Percentiles rank a stretch among this genome's conserved stretches.
Conservation (phyloP, 2,329 filamentous ascomycete species). For the Xylaria sp. region DNA sequence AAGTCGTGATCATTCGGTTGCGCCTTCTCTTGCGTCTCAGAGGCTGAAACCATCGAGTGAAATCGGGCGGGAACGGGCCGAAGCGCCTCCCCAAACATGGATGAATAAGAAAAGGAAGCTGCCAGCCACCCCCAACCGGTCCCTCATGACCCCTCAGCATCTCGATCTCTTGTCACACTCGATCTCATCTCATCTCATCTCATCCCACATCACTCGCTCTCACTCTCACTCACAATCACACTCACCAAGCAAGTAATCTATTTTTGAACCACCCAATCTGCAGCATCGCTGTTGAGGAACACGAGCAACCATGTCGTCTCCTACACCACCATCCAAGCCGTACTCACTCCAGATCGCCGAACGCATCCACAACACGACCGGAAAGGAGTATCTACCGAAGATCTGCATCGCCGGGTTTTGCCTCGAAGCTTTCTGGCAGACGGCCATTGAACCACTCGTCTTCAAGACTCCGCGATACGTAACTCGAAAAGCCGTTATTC, state of each 20-base stretch:
- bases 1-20: too few relatives aligned
- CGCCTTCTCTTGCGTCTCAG: too few relatives aligned
- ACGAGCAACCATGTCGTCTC: constrained; percentile 7
- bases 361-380: constrained; percentile 21
- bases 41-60: too few relatives aligned
- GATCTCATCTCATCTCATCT: background rate
- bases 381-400: constrained; percentile 19
- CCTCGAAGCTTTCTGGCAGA: constrained; percentile 23
- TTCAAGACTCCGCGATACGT: constrained; percentile 4
- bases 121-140: background rate
- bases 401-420: constrained; percentile 22
- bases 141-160: background rate
- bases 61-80: background rate
- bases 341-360: constrained; percentile 22
- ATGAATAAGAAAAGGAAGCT: background rate
- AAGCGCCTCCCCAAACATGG: background rate
- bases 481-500: background rate
- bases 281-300: background rate
- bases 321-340: constrained; percentile 15
- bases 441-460: constrained; percentile 17
- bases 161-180: background rate
- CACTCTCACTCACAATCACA: too few relatives aligned
- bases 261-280: too few relatives aligned
- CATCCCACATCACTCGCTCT: background rate
- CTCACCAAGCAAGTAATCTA: too few relatives aligned